A percentile compares a stretch with the other conserved stretches of the same genome.
Conservation (phyloP, 768 basidiomycete genomes). For the Boletus vinaceobasis region DNA sequence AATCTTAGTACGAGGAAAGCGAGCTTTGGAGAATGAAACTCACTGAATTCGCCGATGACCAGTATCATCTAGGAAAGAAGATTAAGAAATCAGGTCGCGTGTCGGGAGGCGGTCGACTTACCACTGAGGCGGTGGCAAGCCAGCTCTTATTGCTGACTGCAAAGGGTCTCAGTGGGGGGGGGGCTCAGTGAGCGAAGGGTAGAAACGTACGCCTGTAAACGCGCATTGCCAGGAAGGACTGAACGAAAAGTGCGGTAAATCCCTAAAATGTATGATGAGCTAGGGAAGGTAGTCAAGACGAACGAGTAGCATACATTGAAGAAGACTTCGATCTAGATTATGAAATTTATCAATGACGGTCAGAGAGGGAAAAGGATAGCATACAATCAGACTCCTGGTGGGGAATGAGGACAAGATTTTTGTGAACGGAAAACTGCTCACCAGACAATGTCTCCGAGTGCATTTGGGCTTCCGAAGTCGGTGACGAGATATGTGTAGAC, state of each 20-base stretch:
- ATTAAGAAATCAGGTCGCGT: background rate
- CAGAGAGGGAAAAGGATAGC: background rate
- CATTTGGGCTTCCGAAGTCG: slow-evolving; percentile 31
- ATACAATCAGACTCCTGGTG: slow-evolving; percentile 27
- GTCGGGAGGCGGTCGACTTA: slow-evolving; percentile 1
- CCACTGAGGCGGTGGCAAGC: slow-evolving; percentile 38
- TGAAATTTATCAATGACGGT: background rate
- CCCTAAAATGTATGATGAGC: slow-evolving; percentile 22
- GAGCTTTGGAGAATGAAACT: background rate
- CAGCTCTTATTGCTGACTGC: slow-evolving; percentile 51
- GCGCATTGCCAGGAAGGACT: slow-evolving; percentile 53
- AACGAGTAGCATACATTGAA: slow-evolving; percentile 41
- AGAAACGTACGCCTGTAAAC: slow-evolving; percentile 46
- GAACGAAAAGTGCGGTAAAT: slow-evolving; percentile 54
- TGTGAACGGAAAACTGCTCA: slow-evolving; percentile 21
- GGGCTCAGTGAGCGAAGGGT: background rate
- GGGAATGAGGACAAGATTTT: background rate
- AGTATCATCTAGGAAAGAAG: slow-evolving; percentile 22
- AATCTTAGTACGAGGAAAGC: slow-evolving; percentile 4
- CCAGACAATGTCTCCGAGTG: slow-evolving; percentile 43
- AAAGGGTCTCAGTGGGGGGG: slow-evolving; percentile 9
- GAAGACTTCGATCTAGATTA: slow-evolving; percentile 45
- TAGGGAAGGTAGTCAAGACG: background rate
- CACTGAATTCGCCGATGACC: slow-evolving; percentile 43
- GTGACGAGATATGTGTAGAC: slow-evolving; percentile 50